A percentile compares a stretch with the other conserved stretches of the same genome.
Conservation (phyloP, 345 rosid species). For the Melaleuca quinquenervia region DNA sequence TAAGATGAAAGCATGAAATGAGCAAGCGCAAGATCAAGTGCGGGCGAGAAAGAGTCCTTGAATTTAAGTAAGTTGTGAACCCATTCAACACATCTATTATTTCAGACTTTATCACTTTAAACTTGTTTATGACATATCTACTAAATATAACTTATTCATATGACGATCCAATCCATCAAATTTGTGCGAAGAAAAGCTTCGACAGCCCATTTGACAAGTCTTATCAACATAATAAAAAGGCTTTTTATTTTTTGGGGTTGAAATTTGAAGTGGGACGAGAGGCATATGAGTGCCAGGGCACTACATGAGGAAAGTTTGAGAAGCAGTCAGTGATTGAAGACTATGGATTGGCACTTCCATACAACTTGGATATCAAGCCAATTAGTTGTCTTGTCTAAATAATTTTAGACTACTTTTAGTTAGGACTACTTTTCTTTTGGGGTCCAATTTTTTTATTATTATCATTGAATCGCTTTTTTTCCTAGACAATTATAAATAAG, state of each 20-base stretch:
- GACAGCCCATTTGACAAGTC: too few relatives aligned
- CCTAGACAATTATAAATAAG: neutral
- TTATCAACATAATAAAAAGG: neutral
- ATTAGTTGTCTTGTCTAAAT: neutral
- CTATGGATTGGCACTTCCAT: neutral
- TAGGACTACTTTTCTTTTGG: neutral
- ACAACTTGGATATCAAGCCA: neutral
- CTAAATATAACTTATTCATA: too few relatives aligned
- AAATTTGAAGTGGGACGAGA: neutral
- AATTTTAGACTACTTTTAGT: neutral
- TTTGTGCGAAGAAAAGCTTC: too few relatives aligned
- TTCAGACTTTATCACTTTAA: too few relatives aligned
- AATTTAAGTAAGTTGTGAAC: too few relatives aligned
- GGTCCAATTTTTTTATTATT: neutral
- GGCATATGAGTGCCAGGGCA: neutral
- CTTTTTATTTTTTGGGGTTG: neutral
- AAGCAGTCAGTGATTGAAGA: neutral
- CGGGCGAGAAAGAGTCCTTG: too few relatives aligned
- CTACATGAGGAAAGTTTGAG: neutral
- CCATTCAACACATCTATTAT: too few relatives aligned
- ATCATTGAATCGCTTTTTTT: neutral
- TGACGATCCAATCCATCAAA: too few relatives aligned
- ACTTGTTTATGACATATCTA: too few relatives aligned
- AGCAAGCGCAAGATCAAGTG: too few relatives aligned
- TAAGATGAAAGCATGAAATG: too few relatives aligned